Base-by-base conservation (phyloP, 768 basidiomycete genomes). In the Boletus speciosus region DNA sequence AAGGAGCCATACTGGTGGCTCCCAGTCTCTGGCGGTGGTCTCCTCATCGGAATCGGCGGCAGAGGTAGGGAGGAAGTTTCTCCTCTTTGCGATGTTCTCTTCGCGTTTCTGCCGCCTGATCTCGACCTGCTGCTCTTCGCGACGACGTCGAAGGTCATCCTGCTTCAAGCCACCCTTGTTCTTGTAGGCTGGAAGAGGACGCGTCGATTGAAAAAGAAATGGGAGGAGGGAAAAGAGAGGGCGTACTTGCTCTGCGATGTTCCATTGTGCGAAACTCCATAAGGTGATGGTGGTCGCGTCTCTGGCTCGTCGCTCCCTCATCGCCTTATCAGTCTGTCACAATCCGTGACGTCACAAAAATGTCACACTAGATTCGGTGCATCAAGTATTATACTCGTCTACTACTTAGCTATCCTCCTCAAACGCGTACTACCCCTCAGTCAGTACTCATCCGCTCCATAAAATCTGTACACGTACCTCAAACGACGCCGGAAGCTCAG, bases 111-210 rank as follows among this genome's bases (percentile, higher is more conserved):
- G 93, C 68, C 93, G 83, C 69, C 97, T 83, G 79, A 99, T 98
- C 80, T 98, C 97, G 53, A 99, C 97, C 68, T 98, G 95, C 70
- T 96, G 93, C 71, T 99, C 95, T 72, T 98, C 97, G 55, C 97
- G 86, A 71, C 96, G 87, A 74, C 94, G 88, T 64, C 96, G 85
- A 63, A 98, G 88, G 71, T 98, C 93, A 56, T 96, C 93, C 64
- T 85, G 86, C 72, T 93, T 94, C 60, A 94, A 78, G 61, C 82
- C 86, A 58, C 89, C 88, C 73, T 93, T 94, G 73, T 83, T 88
- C 80, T 96, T 96, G 79, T 90, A 95, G 66, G 84, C 91, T 93
- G 65, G 37, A 58, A 55, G 66, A 60, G 65, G 55, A 69, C 73
- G 77, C 74, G 74, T 79, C 66, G 72, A 39, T 61, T 64, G 61